phyloP scores from a whole-genome alignment of 306 rosid genomes.

The Ormosia semicastrata region DNA sequence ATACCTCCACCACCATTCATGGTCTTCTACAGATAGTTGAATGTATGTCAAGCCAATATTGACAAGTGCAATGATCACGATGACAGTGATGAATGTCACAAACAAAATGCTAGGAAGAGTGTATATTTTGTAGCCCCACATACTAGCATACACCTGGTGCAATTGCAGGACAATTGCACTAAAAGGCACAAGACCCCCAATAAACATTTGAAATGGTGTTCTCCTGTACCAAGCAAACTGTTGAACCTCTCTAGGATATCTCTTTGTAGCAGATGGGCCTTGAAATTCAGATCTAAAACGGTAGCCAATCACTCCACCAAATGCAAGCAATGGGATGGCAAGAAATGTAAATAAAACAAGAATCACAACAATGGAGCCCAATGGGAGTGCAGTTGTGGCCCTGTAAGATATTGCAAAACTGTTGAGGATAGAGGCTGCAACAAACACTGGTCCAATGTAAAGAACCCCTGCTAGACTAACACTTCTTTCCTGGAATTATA shows the following conservation, averaged over 20 bases:
- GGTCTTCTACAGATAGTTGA: conserved; percentile 87
- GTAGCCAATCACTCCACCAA: conserved; percentile 80
- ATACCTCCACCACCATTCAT: conserved; percentile 98
- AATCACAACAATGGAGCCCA: conserved; percentile 70
- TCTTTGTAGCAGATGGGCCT: conserved; percentile 56
- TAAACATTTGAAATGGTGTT: conserved; percentile 72
- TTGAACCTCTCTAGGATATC: conserved; percentile 63
- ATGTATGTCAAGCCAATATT: conserved; percentile 71
- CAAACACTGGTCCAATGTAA: conserved; percentile 72
- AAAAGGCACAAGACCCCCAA: conserved; percentile 79
- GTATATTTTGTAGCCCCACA: conserved; percentile 84
- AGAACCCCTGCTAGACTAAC: conserved; percentile 66
- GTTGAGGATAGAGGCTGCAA: conserved; percentile 57
- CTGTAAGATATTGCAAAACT: conserved; percentile 62
- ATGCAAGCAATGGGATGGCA: conserved; percentile 70
- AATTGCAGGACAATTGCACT: conserved; percentile 68
- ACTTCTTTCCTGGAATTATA: conserved; percentile 63
- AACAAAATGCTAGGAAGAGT: conserved; percentile 70
- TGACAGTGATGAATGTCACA: conserved; percentile 49
- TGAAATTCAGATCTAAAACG: conserved; percentile 61
- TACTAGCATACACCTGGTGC: conserved; percentile 68
- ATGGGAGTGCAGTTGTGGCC: conserved; percentile 68
- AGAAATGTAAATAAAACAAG: conserved; percentile 51
- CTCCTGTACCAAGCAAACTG: conserved; percentile 75
- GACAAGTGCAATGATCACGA: conserved; percentile 52